These are phyloP conservation scores for Jatropha podagrica DNA, from an alignment of 441 rosid genomes.

Conservation along the genomic window DNA sequence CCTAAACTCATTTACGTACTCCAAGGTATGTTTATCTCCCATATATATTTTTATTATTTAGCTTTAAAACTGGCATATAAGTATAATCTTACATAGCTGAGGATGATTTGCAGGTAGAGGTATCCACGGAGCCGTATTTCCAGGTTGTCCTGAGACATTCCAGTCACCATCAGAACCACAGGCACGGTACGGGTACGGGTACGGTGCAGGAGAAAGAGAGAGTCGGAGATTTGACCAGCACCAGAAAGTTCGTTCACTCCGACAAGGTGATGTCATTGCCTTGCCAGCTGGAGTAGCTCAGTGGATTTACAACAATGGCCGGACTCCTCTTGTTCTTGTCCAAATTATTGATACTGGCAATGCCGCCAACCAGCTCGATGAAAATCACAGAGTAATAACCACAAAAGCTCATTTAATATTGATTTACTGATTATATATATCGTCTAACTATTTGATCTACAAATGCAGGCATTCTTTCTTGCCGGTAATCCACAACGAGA, in stretches of 20 bases:
- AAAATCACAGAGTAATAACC: slow-evolving; percentile 10
- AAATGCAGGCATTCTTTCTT: slow-evolving; percentile 49
- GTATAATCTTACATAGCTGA: too few species aligned
- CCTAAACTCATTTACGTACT: slow-evolving; percentile 37
- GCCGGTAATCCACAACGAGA: slow-evolving; percentile 63
- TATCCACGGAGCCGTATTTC: slow-evolving; percentile 42
- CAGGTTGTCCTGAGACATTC: slow-evolving; percentile 76
- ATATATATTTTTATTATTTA: too few species aligned
- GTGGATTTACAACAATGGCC: slow-evolving; percentile 69
- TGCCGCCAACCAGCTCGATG: slow-evolving; percentile 60
- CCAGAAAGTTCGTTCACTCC: slow-evolving; percentile 58
- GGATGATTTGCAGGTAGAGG: slow-evolving; percentile 43
- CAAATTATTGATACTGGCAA: slow-evolving; percentile 51
- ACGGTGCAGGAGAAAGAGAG: slow-evolving; percentile 14
- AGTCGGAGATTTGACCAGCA: slow-evolving; percentile 49
- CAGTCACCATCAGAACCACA: slow-evolving; percentile 43
- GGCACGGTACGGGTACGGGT: neutral
- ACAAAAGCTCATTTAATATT: too few species aligned
- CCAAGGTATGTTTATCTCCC: slow-evolving; percentile 33
- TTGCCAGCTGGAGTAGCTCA: slow-evolving; percentile 59
- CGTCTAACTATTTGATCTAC: neutral
- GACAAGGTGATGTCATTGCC: slow-evolving; percentile 60
- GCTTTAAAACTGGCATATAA: too few species aligned
- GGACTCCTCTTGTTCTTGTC: slow-evolving; percentile 47
- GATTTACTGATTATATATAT: neutral